Evolutionary conservation across 108 stramenopile species (phyloP), one percentile per base, ranked within the genome.

Genomic region (Hondaea fermentalgiana): DNA sequence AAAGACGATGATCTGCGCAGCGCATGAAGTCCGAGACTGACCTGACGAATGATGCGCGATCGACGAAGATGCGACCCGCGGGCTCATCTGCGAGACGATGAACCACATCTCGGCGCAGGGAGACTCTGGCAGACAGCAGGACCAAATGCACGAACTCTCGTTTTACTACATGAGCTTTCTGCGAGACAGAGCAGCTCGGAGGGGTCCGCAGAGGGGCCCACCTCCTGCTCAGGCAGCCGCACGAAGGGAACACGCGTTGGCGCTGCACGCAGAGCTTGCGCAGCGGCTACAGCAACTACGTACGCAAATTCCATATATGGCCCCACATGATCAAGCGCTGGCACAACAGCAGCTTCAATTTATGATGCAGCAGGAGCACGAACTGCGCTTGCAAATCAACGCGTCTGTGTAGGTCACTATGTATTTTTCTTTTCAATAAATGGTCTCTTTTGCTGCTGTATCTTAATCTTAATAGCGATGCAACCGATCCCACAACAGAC

Each of bases 91-190:
- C 5, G 76, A 83, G 45, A 83, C 76, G 51, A 23, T 53, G 76
- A 12, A 25, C 43, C 76, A 83, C 10, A 83, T 83, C 23, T 23
- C 19, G 76, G 51, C n/a, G 49, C 19, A 83, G 12, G 64, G 14
- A 69, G 45, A 47, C n/a, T 45, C 49, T 53, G 19, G 28, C n/a
- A 23, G 49, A 2, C 76, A 35, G 23, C 49, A 47, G n/a, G n/a
- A 4, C n/a, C 76, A 83, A 23, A 83, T 83, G 76, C 76, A 83
- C 76, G 76, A 47, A 23, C 76, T 83, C 25, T 83, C 76, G 28
- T 83, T 83, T 35, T 83, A 83, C 28, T 83, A 83, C 23, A 83
- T 83, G 76, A 83, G 76, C 76, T 83, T 83, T 53, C 2, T 83
- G 25, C 3, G 76, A 35, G 76, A 83, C 6, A 12, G 76, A 23